Percentiles rank a stretch among this genome's conserved stretches.
phyloP scores from a whole-genome alignment of 176 grass and related monocot species.

The Elymus sibiricus region DNA sequence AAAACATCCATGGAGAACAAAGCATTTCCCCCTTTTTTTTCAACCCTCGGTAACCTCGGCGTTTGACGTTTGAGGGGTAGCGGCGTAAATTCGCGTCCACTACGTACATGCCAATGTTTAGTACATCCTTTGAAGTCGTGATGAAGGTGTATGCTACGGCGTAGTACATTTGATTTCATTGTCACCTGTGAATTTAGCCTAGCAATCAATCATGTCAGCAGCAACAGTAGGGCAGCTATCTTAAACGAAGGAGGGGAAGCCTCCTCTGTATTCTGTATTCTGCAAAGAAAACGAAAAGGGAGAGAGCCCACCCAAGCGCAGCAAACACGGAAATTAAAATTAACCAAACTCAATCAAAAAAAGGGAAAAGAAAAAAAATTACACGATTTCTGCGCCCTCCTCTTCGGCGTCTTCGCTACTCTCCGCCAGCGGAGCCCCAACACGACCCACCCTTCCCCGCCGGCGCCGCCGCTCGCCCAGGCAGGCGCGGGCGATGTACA shows the following conservation, averaged over 20 bases:
- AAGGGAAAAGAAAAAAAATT: background rate
- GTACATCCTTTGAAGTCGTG: too few species aligned
- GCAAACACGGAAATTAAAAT: slow-evolving; percentile 16
- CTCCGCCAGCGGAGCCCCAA: slow-evolving; percentile 31
- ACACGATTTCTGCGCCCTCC: slow-evolving; percentile 41
- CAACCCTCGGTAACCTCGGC: background rate
- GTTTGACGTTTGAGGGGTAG: background rate
- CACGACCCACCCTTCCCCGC: slow-evolving; percentile 33
- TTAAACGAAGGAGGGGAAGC: too few species aligned
- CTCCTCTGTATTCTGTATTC: background rate
- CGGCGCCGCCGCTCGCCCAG: slow-evolving; percentile 26
- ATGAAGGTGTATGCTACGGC: background rate
- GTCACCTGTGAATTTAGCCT: too few species aligned
- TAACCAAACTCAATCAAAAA: slow-evolving; percentile 3
- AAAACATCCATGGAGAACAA: too few species aligned
- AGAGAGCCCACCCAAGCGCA: background rate
- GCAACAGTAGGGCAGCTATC: too few species aligned
- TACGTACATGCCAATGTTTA: background rate
- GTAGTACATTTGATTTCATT: too few species aligned
- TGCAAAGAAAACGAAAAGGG: background rate
- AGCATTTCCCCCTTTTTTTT: background rate
- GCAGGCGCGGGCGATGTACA: slow-evolving; percentile 49
- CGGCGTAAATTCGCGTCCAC: background rate
- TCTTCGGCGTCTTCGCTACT: slow-evolving; percentile 38
- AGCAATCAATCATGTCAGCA: too few species aligned